Conservation (phyloP, 768 basidiomycete genomes). For the Pseudohyphozyma bogoriensis region DNA sequence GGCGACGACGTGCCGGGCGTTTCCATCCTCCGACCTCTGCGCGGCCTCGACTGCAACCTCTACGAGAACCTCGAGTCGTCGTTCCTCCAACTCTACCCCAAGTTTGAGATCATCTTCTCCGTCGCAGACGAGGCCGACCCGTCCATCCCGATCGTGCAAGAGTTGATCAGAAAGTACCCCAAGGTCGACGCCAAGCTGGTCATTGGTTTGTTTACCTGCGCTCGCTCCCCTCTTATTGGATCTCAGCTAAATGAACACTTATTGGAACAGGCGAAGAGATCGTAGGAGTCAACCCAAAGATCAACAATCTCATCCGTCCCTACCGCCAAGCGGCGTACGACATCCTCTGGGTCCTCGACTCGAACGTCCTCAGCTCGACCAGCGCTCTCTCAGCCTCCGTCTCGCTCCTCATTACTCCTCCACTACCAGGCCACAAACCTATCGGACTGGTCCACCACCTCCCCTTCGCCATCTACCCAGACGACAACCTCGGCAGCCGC, state of each 20-base stretch:
- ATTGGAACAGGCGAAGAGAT: conserved; percentile 72
- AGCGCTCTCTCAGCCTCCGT: conserved; percentile 77
- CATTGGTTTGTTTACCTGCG: conserved; percentile 50
- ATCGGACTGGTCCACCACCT: conserved; percentile 91
- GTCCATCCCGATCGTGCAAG: conserved; percentile 69
- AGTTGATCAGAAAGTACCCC: conserved; percentile 69
- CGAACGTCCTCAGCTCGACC: conserved; percentile 71
- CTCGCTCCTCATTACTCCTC: conserved; percentile 40
- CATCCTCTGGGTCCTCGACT: conserved; percentile 93
- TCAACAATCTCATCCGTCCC: conserved; percentile 85
- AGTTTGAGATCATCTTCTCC: conserved; percentile 77
- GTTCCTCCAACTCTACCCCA: conserved; percentile 77
- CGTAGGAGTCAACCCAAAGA: conserved; percentile 91
- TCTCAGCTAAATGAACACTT: not conserved
- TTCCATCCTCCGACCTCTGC: conserved; percentile 84
- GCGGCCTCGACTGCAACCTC: conserved; percentile 88
- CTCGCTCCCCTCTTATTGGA: too few relatives aligned
- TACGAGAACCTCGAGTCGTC: conserved; percentile 93
- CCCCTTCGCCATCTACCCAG: conserved; percentile 71
- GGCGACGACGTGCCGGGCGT: conserved; percentile 56
- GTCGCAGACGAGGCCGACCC: conserved; percentile 83
- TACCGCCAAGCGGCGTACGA: conserved; percentile 73
- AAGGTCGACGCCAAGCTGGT: conserved; percentile 60
- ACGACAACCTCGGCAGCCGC: conserved; percentile 59
- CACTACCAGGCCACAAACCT: conserved; percentile 23